Percentiles rank a stretch among this genome's conserved stretches.
Evolutionary conservation across 2,329 filamentous ascomycete species (phyloP).

Genomic region (Helicocarpus griseus): DNA sequence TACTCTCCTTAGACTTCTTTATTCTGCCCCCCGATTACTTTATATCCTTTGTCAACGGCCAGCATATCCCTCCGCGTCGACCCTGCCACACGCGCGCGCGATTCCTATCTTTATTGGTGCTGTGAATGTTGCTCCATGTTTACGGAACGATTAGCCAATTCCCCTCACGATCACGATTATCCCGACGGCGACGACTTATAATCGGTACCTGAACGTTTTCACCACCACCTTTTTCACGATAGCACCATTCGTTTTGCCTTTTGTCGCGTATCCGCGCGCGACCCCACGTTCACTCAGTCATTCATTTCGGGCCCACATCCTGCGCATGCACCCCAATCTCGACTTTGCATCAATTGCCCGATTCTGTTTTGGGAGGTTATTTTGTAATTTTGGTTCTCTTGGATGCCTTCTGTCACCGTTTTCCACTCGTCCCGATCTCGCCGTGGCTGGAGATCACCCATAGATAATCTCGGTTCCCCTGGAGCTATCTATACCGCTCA

Average conservation of each 20-base stretch:
- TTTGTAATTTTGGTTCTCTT: background rate
- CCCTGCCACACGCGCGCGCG: background rate
- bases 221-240: background rate
- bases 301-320: background rate
- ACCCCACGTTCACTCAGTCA: background rate
- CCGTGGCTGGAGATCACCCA: background rate
- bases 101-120: background rate
- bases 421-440: background rate
- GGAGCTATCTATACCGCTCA: background rate
- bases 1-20: constrained; percentile 1
- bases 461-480: background rate
- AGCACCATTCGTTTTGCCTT: background rate
- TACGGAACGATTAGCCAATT: background rate
- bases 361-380: background rate
- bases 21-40: background rate
- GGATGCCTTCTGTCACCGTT: background rate
- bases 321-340: background rate
- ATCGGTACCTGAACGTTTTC: background rate
- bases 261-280: background rate
- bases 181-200: background rate
- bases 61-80: background rate
- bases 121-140: background rate
- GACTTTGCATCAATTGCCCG: background rate
- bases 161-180: constrained; percentile 1
- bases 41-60: constrained; percentile 1